phyloP scores from a whole-genome alignment of 495 filamentous ascomycete species.

The Apodospora peruviana region DNA sequence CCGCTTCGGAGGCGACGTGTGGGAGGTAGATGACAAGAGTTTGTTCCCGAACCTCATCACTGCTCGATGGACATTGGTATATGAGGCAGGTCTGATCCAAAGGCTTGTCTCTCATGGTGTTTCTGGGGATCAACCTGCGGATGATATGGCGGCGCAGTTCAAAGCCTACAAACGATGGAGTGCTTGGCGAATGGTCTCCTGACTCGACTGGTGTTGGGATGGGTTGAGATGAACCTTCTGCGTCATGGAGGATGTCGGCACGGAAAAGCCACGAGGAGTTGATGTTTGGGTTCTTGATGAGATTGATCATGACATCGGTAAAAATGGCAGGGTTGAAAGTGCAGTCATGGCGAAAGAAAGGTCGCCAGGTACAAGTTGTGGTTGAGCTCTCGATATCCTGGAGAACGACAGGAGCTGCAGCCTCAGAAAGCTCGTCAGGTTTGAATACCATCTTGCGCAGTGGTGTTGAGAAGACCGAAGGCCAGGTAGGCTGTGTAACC shows the following conservation, averaged over 20 bases:
- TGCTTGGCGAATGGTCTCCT: neutral
- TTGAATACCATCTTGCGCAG: conserved; percentile 14
- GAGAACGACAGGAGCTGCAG: conserved; percentile 21
- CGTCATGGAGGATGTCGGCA: conserved; percentile 69
- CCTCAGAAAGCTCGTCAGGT: conserved; percentile 28
- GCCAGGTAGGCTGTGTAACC: too few relatives aligned
- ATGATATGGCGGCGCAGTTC: conserved; percentile 46
- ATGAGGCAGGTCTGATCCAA: conserved; percentile 78
- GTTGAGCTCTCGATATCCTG: conserved; percentile 15
- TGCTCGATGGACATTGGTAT: conserved; percentile 33
- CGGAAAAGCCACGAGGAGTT: conserved; percentile 78
- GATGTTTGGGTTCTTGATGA: conserved; percentile 81
- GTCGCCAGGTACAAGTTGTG: conserved; percentile 45
- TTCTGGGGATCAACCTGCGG: conserved; percentile 73
- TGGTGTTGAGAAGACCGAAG: neutral
- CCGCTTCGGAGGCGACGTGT: conserved; percentile 53
- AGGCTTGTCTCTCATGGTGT: conserved; percentile 64
- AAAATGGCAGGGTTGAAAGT: conserved; percentile 57
- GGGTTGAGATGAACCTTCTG: neutral
- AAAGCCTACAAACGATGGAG: conserved; percentile 23
- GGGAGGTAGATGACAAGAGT: conserved; percentile 74
- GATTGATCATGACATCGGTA: conserved; percentile 59
- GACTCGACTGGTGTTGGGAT: conserved; percentile 9
- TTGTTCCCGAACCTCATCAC: conserved; percentile 15
- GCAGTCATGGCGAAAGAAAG: conserved; percentile 47